These are phyloP conservation scores for Pichia rugopelliculosa DNA, from an alignment of 805 yeast species.

Conservation along the genomic window DNA sequence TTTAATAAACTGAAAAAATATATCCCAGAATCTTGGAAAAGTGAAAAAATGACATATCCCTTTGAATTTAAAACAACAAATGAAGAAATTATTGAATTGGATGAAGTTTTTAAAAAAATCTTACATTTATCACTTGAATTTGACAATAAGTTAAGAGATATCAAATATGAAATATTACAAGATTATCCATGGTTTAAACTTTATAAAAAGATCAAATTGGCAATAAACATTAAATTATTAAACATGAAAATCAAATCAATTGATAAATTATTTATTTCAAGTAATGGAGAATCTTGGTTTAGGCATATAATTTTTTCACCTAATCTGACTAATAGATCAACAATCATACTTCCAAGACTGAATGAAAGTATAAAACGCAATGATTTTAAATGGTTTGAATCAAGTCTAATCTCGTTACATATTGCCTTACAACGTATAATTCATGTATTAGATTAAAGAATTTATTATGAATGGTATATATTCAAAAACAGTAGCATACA, in stretches of 20 bases:
- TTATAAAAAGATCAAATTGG: constrained; percentile 50
- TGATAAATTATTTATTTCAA: constrained; percentile 46
- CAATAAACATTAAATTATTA: constrained; percentile 47
- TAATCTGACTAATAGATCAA: constrained; percentile 6
- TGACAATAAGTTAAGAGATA: constrained; percentile 18
- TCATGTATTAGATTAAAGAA: not conserved
- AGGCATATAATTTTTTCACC: constrained; percentile 61
- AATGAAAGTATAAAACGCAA: constrained; percentile 41
- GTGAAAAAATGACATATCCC: constrained; percentile 12
- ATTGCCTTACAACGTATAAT: constrained; percentile 1
- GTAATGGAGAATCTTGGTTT: constrained; percentile 40
- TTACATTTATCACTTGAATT: constrained; percentile 12
- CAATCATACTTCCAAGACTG: constrained; percentile 45
- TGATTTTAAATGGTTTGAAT: constrained; percentile 33
- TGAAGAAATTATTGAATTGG: constrained; percentile 25
- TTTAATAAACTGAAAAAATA: constrained; percentile 24
- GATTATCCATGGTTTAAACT: constrained; percentile 78
- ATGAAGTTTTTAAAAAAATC: constrained; percentile 6
- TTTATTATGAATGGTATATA: too few species aligned
- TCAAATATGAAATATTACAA: constrained; percentile 43
- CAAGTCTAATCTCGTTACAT: constrained; percentile 10
- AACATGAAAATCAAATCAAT: constrained; percentile 47
- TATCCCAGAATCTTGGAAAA: constrained; percentile 29
- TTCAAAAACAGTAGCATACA: too few species aligned
- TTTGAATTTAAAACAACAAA: constrained; percentile 20